Evolutionary conservation across 2,329 filamentous ascomycete species (phyloP), one percentile per base, ranked within the genome.

Genomic region (Talaromyces sp.): DNA sequence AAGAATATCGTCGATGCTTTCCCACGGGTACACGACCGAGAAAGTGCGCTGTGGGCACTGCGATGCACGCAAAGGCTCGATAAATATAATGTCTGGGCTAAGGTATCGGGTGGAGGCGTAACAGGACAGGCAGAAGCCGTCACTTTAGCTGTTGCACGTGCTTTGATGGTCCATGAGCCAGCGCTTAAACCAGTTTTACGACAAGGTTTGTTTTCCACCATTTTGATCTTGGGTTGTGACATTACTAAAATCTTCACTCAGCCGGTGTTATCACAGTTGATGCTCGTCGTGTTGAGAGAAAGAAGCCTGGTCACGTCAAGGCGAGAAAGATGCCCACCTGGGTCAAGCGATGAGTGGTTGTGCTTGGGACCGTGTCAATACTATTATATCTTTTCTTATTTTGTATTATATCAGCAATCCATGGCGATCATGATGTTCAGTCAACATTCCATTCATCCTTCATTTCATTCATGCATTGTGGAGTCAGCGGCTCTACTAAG

Each of bases 271-370:
- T 99, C 67, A 96, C 93, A 59, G 89, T 93, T 73, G 93, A 99
- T 81, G 86, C 88, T 63, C 92, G 93, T 80, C 88, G 84, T 73
- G 96, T 99, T 69, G 95, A 99, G 81, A 93, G 95, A 77, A 99
- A 99, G 88, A 98, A 99, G 86, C 86, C 92, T 63, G 96, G 95
- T 69, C 91, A 92, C 73, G 79, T 96, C 80, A 99, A 99, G 85
- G 93, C 95, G 63, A 90, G 95, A 80, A 99, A 99, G 87, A 96
- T 90, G 87, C 93, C 93, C 65, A 86, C 95, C 71, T 99, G 96
- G 95, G 93, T 98, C 84, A 98, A 97, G 87, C 82, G 86, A 76
- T 88, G 68, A 77, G 39, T 23, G 39, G n/a, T 60, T 57, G 50
- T 63, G 54, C 50, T 50, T 46, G 57, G 33, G 44, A 59, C 31